Base-by-base conservation (phyloP, 1,284 basidiomycete genomes). In the Coniferiporia weirii region DNA sequence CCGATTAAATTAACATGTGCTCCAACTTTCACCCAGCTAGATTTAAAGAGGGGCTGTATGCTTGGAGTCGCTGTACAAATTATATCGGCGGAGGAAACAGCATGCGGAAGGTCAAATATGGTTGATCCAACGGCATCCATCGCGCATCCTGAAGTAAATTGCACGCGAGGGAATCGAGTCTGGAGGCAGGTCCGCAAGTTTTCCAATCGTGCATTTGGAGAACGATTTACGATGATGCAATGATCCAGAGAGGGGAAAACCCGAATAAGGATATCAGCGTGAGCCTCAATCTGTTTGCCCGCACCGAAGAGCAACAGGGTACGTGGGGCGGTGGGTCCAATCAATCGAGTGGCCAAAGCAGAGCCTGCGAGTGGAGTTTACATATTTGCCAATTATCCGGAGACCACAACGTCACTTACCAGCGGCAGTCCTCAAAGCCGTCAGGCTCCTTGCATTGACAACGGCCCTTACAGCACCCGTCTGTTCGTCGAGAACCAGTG, bases 51-150 rank as follows among this genome's bases (percentile, higher is more conserved):
- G 0, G 93, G 84, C 3, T 62, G 64, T 0, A 79, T 82, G 6
- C 91, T 87, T 0, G 90, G 82, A 0, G 93, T 95, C 1, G 90
- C 89, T n/a, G 88, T 87, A 57, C 87, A 79, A 46, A 91, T 80
- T 45, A 90, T 75, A 49, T 84, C 72, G 1, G 84, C 83, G 0
- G 57, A 50, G 7, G 66, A 63, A 3, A 87, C 71, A 0, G 63
- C 56, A 68, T 66, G 57, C 59, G 63, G 63, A 51, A 73, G 52
- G 20, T 61, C 52, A 35, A 51, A 46, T 36, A 45, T 35, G 19
- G 43, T 32, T 50, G 35, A 54, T 40, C 50, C 46, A 45, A 20
- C 56, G 40, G 55, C 8, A 13, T 61, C 50, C 48, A 64, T 51
- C 53, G 59, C 44, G 64, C 63, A 53, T 5, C 52, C 53, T 10